Evolutionary conservation across 106 monocot species (phyloP).

Genomic region (Posidonia australis): DNA sequence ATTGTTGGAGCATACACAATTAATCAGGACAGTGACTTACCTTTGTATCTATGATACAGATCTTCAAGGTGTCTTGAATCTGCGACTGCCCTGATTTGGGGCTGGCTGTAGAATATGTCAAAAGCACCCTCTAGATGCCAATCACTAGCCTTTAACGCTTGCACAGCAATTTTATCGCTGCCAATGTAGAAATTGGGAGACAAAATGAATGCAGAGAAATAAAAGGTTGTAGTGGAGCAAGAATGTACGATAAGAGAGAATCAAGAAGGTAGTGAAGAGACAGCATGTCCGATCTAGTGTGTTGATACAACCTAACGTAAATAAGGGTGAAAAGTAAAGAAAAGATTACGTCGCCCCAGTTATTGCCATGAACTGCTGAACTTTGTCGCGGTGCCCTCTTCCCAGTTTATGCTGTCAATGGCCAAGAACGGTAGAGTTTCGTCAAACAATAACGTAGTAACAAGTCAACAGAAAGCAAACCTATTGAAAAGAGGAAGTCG

Average conservation of each 20-base stretch:
- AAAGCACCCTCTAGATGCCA: constrained; percentile 98
- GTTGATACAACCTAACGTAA: too few species aligned
- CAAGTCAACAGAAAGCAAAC: too few species aligned
- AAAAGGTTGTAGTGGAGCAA: background rate
- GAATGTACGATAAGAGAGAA: too few species aligned
- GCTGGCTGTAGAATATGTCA: constrained; percentile 87
- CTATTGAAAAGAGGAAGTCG: too few species aligned
- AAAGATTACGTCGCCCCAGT: constrained; percentile 66
- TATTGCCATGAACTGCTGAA: constrained; percentile 93
- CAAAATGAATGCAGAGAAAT: background rate
- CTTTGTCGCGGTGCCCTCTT: constrained; percentile 82
- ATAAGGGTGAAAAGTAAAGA: background rate
- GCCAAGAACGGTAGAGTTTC: too few species aligned
- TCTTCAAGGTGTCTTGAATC: constrained; percentile 80
- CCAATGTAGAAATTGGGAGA: constrained; percentile 2
- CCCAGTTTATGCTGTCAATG: constrained; percentile 66
- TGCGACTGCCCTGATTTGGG: constrained; percentile 59
- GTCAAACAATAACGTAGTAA: too few species aligned
- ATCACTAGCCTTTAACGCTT: constrained; percentile 88
- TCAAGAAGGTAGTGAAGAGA: too few species aligned
- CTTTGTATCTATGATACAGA: constrained; percentile 85
- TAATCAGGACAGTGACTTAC: constrained; percentile 17
- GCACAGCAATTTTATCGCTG: constrained; percentile 87
- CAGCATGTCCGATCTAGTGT: too few species aligned
- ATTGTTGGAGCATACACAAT: background rate